Evolutionary conservation across 2,329 filamentous ascomycete species (phyloP), one percentile per base, ranked within the genome.

Genomic region (Neofusicoccum sp.): DNA sequence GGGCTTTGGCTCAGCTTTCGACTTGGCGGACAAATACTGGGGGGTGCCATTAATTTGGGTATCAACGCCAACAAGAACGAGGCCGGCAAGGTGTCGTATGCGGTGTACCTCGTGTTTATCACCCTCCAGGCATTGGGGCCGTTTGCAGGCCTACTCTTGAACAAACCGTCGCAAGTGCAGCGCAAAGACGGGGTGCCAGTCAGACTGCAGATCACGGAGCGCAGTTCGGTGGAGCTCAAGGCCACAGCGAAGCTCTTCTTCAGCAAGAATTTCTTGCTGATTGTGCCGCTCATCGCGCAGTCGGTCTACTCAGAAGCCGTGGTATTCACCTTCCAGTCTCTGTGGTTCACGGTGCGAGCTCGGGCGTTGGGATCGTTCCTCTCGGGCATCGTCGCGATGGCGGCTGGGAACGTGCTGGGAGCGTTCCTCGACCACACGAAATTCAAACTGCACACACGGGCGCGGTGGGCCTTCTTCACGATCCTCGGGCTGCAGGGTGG

Each of bases 291-390:
- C 64, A 90, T 91, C 40, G 86, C 86, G 1, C 86, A 90, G 65
- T 86, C 86, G 0, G 88, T 89, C 0, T 91, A 88, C 68, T 76
- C 86, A 0, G 88, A 91, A 69, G 85, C 89, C 0, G 87, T 91
- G 0, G 89, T 87, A 72, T 90, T 87, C 70, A 90, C 88, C 0
- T 91, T 87, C 62, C 76, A 87, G 51, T 54, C 51, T 68, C 70
- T 88, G 12, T 92, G 86, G 86, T 90, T 91, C 67, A 82, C 81
- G 1, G 89, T 91, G 1, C 82, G 89, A 1, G 79, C 87, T 1
- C 79, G 89, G 47, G 87, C 89, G 0, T 76, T 91, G 1, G 89
- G 86, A 0, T 90, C 88, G 0, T 89, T 92, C 66, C 68, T 91
- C 3, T 87, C 86, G 0, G 88, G 87, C 1, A 82, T 91, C 9